Evolutionary conservation across 441 rosid genomes (phyloP).

Genomic region (Syzygium syzygioides): DNA sequence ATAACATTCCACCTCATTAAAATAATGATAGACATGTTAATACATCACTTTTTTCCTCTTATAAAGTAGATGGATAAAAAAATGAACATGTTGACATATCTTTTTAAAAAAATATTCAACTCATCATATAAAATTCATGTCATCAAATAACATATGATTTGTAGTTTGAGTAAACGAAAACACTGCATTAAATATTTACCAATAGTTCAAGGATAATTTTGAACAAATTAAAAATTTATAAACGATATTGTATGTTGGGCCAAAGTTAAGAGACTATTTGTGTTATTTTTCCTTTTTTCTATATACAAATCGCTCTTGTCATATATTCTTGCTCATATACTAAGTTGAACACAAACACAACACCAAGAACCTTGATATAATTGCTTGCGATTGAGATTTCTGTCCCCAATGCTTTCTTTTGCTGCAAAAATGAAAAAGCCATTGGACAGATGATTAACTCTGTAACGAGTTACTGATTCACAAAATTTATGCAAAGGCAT

Average conservation of each 20-base stretch:
- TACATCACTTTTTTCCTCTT: too few species aligned
- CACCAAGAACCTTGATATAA: not conserved
- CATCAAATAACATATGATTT: too few species aligned
- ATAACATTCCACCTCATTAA: too few species aligned
- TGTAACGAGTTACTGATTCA: not conserved
- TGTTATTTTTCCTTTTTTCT: not conserved
- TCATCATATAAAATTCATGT: too few species aligned
- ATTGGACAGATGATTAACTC: not conserved
- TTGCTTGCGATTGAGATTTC: not conserved
- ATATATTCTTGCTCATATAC: not conserved
- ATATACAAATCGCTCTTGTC: not conserved
- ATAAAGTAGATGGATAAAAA: too few species aligned
- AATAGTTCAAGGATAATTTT: accelerated
- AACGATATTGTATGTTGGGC: accelerated
- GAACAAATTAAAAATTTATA: not conserved
- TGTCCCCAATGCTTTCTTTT: not conserved
- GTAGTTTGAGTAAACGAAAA: too few species aligned
- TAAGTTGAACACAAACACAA: not conserved
- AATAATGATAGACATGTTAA: too few species aligned
- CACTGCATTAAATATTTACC: not conserved
- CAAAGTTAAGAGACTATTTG: accelerated
- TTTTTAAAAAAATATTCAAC: too few species aligned
- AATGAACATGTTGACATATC: too few species aligned
- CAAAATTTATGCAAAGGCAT: slow-evolving; percentile 25
- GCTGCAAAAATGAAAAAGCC: not conserved